Percentiles rank a stretch among this genome's conserved stretches.
Conservation (phyloP, 352 stramenopile genomes). For the Pythium aristosporum region DNA sequence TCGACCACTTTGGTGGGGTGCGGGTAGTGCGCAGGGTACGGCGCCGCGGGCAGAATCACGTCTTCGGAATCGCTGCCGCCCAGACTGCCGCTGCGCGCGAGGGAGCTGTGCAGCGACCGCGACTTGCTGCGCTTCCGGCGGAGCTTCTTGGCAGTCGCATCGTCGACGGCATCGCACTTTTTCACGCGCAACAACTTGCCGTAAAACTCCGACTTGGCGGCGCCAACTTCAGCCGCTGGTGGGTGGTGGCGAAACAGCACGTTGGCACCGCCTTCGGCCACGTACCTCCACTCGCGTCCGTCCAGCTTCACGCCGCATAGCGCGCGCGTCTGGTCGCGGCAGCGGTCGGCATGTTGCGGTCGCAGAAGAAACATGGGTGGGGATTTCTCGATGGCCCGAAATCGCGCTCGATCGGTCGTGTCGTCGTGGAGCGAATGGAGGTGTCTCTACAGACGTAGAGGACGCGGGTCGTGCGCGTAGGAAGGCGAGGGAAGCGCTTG, state of each 20-base stretch:
- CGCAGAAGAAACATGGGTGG: conserved; percentile 15
- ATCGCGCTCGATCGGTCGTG: too few species aligned
- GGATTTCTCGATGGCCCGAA: background rate
- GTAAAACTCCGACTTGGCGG: conserved; percentile 37
- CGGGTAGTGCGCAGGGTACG: conserved; percentile 55
- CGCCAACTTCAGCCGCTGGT: conserved; percentile 15
- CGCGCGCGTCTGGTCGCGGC: background rate
- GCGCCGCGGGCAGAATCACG: conserved; percentile 6
- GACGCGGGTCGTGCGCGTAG: too few species aligned
- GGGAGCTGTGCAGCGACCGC: background rate
- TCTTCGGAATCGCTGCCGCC: conserved; percentile 22
- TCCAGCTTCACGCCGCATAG: conserved; percentile 21
- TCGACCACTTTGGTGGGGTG: conserved; percentile 64
- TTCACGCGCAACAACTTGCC: conserved; percentile 83
- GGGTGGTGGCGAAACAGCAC: conserved; percentile 80
- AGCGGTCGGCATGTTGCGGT: background rate
- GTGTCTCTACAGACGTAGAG: too few species aligned
- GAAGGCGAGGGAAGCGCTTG: too few species aligned
- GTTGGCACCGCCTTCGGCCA: conserved; percentile 84
- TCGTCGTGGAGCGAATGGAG: too few species aligned
- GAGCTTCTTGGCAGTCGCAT: conserved; percentile 16
- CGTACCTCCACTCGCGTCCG: conserved; percentile 83
- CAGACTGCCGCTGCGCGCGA: conserved; percentile 11
- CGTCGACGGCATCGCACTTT: conserved; percentile 60
- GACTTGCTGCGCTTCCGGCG: conserved; percentile 25